These are phyloP conservation scores for Yamadazyma dushanensis DNA, from an alignment of 1,139 yeast genomes.

Conservation along the genomic window DNA sequence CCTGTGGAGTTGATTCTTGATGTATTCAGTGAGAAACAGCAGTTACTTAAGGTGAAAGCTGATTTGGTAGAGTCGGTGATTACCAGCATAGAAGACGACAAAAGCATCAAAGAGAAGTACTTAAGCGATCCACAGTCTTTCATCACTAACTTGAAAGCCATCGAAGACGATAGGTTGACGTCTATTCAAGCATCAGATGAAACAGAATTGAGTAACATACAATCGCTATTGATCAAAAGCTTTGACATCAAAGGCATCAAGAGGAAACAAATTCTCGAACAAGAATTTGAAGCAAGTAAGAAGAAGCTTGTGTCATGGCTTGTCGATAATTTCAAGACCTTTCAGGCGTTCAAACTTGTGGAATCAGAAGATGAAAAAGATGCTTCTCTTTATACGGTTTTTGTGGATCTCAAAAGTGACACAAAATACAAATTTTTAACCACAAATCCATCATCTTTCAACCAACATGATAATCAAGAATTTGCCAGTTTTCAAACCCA, in stretches of 20 bases:
- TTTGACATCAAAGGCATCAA: constrained; percentile 18
- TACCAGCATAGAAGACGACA: constrained; percentile 8
- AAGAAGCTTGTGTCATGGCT: constrained; percentile 11
- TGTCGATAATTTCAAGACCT: constrained; percentile 11
- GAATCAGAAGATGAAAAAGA: background rate
- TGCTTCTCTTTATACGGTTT: background rate
- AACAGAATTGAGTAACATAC: constrained; percentile 22
- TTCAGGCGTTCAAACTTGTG: constrained; percentile 11
- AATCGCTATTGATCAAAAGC: constrained; percentile 27
- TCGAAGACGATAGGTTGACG: constrained; percentile 30
- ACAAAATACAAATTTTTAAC: background rate
- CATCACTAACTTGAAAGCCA: constrained; percentile 16
- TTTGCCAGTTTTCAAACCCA: background rate
- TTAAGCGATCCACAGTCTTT: constrained; percentile 23
- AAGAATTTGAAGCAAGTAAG: constrained; percentile 4
- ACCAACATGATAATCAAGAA: background rate
- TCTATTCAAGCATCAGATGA: constrained; percentile 18
- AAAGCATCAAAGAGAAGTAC: constrained; percentile 15
- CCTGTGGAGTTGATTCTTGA: constrained; percentile 83
- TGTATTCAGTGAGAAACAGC: constrained; percentile 60
- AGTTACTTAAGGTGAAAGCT: constrained; percentile 55
- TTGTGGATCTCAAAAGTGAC: background rate
- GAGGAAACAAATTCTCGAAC: constrained; percentile 7
- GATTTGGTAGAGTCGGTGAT: constrained; percentile 47
- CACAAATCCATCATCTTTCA: background rate